Base-by-base conservation (phyloP, 2,329 filamentous ascomycete genomes). In the Bipolaris cookei region DNA sequence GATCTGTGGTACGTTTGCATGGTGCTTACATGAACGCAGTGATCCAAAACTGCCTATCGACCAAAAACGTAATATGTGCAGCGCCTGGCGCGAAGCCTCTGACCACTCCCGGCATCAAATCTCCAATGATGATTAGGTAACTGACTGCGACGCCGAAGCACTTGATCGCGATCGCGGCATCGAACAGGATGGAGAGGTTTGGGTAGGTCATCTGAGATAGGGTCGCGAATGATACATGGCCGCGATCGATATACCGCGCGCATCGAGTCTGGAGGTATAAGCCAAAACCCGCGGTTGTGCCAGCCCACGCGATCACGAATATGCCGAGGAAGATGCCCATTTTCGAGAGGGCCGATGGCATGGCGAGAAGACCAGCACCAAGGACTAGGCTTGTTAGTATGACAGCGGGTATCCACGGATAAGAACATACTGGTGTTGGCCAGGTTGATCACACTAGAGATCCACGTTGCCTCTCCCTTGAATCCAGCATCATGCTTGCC, bases 121-220 rank as follows among this genome's bases (percentile, higher is more conserved):
- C 95, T 48, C 95, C 95, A 67, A 99, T 98, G 71, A 99, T 98
- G 72, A 99, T 99, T 69, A 99, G 86, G 79, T 99, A 99, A 68
- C 92, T 97, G 58, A 98, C 91, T 20, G 91, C 95, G 8, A 99
- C 95, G 35, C 95, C 95, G 74, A 99, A 99, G 78, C 95, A 99
- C 76, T 99, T 99, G 72, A 99, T 88, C 11, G 94, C 92, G 73
- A 99, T 99, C 5, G 95, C 95, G 6, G 89, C 88, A 78, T 99
- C 95, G 76, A 99, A 99, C 43, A 98, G 83, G 44, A 99, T 92
- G 7, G 95, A 91, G 2, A 94, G 92, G 75, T 97, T 97, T 1
- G 95, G 95, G 70, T 98, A 99, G 4, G 95, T 98, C 62, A 99
- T 86, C 76, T 99, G 94, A 13, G 92, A 97, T 14, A 99, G 82